A percentile compares a stretch with the other conserved stretches of the same genome.
Evolutionary conservation across 2,329 filamentous ascomycete genomes (phyloP).

Genomic region (Paraconiothyrium brasiliense): DNA sequence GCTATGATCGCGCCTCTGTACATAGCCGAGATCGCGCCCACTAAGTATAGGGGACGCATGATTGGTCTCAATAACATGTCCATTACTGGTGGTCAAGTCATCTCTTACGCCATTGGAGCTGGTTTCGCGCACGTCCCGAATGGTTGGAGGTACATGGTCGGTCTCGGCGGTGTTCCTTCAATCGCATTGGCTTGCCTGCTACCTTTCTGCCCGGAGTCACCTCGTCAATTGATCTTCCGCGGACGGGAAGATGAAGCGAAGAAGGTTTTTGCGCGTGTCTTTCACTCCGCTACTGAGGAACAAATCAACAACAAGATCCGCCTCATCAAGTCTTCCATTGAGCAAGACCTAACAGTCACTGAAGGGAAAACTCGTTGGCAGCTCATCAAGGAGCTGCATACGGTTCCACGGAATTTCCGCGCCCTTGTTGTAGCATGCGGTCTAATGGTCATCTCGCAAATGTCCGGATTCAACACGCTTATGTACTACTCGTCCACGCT

Average conservation of each 20-base stretch:
- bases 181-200: slow-evolving; percentile 57
- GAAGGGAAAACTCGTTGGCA: slow-evolving; percentile 54
- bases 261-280: slow-evolving; percentile 51
- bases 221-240: slow-evolving; percentile 60
- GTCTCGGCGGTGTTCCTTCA: slow-evolving; percentile 49
- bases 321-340: slow-evolving; percentile 53
- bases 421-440: slow-evolving; percentile 59
- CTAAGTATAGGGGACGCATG: slow-evolving; percentile 60
- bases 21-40: slow-evolving; percentile 61
- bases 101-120: slow-evolving; percentile 42
- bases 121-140: slow-evolving; percentile 43
- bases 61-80: slow-evolving; percentile 60
- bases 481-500: slow-evolving; percentile 58
- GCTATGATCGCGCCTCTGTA: slow-evolving; percentile 60
- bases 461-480: slow-evolving; percentile 58
- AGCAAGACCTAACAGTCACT: slow-evolving; percentile 52
- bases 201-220: slow-evolving; percentile 53
- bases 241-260: slow-evolving; percentile 54
- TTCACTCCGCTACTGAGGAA: slow-evolving; percentile 52
- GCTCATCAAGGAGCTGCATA: slow-evolving; percentile 58
- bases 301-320: slow-evolving; percentile 58
- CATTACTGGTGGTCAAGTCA: slow-evolving; percentile 43
- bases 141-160: slow-evolving; percentile 59
- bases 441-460: slow-evolving; percentile 63
- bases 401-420: slow-evolving; percentile 55